Evolutionary conservation across 2,329 filamentous ascomycete species (phyloP), one percentile per base, ranked within the genome.

Genomic region (Hypocreales sp.): DNA sequence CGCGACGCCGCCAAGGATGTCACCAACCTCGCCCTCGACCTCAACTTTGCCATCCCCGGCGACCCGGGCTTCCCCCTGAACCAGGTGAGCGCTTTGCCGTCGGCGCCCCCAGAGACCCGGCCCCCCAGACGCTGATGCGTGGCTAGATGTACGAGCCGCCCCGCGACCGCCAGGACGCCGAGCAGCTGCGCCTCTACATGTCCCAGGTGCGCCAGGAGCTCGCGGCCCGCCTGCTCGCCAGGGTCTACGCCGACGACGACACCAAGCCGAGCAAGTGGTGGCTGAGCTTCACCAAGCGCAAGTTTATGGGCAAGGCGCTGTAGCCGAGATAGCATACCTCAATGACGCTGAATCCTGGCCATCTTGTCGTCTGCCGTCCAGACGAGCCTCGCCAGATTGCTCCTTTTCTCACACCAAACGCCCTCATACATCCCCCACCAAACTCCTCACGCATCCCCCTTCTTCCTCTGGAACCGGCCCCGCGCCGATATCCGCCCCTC

Each of bases 251-350:
- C 30, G 84, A 86, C 59, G 54, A 70, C 48, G 56, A 86, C 63
- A 54, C 81, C 57, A 70, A 69, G 56, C 71, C 72, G 30, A 69
- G 61, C 55, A 71, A 92, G 73, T 95, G 87, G 82, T 98, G 90
- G 90, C 58, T 98, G 52, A 95, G 90, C 65, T 98, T 94, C 53
- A 82, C 81, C 29, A 95, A 95, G 75, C 77, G 90, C 60, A 94
- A 94, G 72, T 98, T 98, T 51, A 95, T 98, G 90, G 86, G 86
- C 53, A 95, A 95, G 72, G 70, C 72, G 40, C 61, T 90, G 57
- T 86, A n/a, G 14, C 10, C 7, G 7, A 22, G 13, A 8, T n/a
- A n/a, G n/a, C n/a, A n/a, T n/a, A n/a, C n/a, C n/a, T n/a, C n/a
- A n/a, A n/a, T n/a, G n/a, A n/a, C n/a, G n/a, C n/a, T n/a, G n/a